Percentiles rank a stretch among this genome's conserved stretches.
Conservation (phyloP, 768 basidiomycete genomes). For the Russula compacta region DNA sequence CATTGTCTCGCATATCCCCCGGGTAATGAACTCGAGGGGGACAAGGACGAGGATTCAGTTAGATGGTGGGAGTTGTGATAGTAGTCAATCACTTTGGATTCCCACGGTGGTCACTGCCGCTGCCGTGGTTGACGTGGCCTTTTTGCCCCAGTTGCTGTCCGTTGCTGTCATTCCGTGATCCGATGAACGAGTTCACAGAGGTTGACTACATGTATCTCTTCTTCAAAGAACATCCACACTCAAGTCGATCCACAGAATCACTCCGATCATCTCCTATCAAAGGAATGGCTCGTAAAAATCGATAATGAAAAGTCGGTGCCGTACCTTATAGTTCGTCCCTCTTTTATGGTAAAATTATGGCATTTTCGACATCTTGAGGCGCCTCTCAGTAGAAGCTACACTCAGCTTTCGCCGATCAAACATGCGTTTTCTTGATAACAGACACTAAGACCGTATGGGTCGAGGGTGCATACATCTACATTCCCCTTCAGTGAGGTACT, state of each 20-base stretch:
- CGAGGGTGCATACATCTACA: constrained; percentile 44
- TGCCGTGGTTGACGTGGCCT: background rate
- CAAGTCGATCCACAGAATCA: constrained; percentile 37
- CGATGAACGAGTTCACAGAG: constrained; percentile 18
- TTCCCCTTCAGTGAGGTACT: background rate
- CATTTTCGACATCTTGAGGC: background rate
- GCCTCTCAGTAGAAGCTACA: constrained; percentile 45
- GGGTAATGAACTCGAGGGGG: background rate
- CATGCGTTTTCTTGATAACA: constrained; percentile 55
- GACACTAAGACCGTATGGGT: constrained; percentile 69
- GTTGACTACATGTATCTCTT: background rate
- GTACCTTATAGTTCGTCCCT: constrained; percentile 58
- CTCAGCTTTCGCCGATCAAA: constrained; percentile 44
- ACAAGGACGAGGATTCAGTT: background rate
- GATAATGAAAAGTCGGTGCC: constrained; percentile 51
- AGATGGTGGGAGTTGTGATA: background rate
- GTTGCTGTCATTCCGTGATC: background rate
- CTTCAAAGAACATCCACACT: background rate
- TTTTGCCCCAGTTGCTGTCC: background rate
- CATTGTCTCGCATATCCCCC: constrained; percentile 22
- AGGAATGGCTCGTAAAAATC: constrained; percentile 68
- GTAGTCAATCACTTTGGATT: background rate
- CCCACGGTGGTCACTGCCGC: constrained; percentile 7
- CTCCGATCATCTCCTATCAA: constrained; percentile 44
- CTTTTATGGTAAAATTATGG: background rate